Conservation (phyloP, 176 grass and related monocot genomes). For the Tillandsia fasciculata region DNA sequence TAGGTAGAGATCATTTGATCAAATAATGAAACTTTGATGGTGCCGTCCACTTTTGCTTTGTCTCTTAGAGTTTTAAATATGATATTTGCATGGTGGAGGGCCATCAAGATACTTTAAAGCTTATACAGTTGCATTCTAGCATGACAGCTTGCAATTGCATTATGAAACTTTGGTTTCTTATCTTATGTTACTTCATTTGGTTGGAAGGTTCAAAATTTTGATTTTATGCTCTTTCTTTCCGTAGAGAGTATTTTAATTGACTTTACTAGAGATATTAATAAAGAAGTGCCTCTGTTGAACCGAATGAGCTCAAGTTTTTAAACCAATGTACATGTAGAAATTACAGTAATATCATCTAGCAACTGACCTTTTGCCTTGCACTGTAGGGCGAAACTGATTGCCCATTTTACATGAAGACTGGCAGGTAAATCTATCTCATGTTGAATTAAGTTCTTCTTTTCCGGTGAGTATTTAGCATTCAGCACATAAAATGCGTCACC, state of each 20-base stretch:
- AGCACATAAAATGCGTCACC: conserved; percentile 10
- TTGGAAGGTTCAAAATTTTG: not conserved
- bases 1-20: not conserved
- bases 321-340: conserved; percentile 1
- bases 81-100: not conserved
- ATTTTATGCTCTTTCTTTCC: not conserved
- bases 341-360: not conserved
- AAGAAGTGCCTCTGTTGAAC: not conserved
- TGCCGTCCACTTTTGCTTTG: not conserved
- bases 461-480: conserved; percentile 9
- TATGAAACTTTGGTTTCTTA: not conserved
- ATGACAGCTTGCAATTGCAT: not conserved
- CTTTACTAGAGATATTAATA: not conserved
- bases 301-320: not conserved
- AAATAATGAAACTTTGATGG: not conserved
- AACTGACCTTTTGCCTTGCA: conserved; percentile 15
- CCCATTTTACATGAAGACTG: conserved; percentile 90
- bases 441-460: conserved; percentile 10
- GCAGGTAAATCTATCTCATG: conserved; percentile 42
- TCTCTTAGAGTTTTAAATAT: not conserved
- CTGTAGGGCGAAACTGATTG: conserved; percentile 85
- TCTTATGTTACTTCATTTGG: not conserved
- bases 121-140: not conserved
- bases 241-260: not conserved
- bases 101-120: not conserved